phyloP scores from a whole-genome alignment of 768 basidiomycete genomes.

The Pleurotus citrinopileatus region DNA sequence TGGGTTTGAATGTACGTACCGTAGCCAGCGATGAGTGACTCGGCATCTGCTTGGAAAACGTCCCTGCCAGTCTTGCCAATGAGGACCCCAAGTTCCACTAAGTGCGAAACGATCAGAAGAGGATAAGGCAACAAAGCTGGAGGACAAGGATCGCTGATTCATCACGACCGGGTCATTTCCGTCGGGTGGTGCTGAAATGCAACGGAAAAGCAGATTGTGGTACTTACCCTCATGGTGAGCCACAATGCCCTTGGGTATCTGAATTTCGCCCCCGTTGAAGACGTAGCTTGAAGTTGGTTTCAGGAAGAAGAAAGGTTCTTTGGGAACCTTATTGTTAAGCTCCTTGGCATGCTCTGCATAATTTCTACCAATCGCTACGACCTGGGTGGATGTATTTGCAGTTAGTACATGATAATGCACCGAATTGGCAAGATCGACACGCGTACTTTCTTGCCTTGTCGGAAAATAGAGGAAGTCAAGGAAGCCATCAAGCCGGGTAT shows the following conservation, averaged over 20 bases:
- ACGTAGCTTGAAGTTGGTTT: conserved; percentile 95
- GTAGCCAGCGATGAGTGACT: conserved; percentile 86
- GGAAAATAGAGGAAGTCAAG: conserved; percentile 24
- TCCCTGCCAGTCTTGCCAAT: conserved; percentile 88
- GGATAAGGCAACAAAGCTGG: not conserved
- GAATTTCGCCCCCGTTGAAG: conserved; percentile 69
- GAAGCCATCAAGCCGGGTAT: conserved; percentile 5
- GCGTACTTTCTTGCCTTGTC: conserved; percentile 44
- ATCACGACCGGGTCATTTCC: not conserved
- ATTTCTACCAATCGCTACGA: conserved; percentile 95
- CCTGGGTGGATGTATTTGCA: conserved; percentile 43
- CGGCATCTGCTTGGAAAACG: conserved; percentile 70
- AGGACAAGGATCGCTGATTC: not conserved
- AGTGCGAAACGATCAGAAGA: conserved; percentile 3
- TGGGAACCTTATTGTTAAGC: conserved; percentile 82
- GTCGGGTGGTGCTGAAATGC: not conserved
- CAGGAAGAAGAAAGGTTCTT: conserved; percentile 97
- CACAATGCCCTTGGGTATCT: conserved; percentile 80
- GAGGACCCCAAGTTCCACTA: conserved; percentile 96
- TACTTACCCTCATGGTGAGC: conserved; percentile 87
- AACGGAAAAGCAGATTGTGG: not conserved
- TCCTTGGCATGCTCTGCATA: conserved; percentile 92
- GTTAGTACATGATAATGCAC: not conserved
- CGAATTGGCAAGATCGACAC: not conserved
- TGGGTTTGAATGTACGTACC: too few relatives aligned